Conservation (phyloP, 164 flowering plant genomes). For the Tinospora cordifolia region DNA sequence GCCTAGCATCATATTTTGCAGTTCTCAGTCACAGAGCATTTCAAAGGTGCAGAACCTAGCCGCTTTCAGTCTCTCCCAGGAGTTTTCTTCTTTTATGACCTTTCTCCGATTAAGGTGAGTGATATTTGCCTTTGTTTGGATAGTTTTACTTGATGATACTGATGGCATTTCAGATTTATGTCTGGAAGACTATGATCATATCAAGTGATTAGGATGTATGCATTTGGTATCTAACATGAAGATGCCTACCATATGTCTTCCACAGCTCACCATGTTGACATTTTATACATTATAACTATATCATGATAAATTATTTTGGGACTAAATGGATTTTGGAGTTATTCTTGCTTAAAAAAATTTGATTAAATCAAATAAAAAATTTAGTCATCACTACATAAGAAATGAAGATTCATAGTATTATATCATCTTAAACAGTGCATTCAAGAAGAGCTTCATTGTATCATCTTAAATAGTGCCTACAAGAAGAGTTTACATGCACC, state of each 20-base stretch:
- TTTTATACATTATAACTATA: not conserved
- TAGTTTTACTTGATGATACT: not conserved
- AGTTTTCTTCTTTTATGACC: slow-evolving; percentile 84
- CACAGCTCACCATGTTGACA: not conserved
- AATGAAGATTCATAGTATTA: no score
- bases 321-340: no score
- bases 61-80: slow-evolving; percentile 65
- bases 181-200: not conserved
- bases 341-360: no score
- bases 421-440: no score
- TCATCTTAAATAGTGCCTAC: no score
- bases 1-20: slow-evolving; percentile 23
- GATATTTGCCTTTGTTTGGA: not conserved
- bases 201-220: not conserved
- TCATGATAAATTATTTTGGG: not conserved
- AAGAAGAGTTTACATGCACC: no score
- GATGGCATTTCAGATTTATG: not conserved
- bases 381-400: no score
- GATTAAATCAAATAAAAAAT: no score
- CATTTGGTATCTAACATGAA: not conserved
- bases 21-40: slow-evolving; percentile 93
- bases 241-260: not conserved
- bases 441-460: no score
- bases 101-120: slow-evolving; percentile 79
- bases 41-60: slow-evolving; percentile 44